Conservation (phyloP, 2,329 filamentous ascomycete genomes). For the Diaporthe helianthi region DNA sequence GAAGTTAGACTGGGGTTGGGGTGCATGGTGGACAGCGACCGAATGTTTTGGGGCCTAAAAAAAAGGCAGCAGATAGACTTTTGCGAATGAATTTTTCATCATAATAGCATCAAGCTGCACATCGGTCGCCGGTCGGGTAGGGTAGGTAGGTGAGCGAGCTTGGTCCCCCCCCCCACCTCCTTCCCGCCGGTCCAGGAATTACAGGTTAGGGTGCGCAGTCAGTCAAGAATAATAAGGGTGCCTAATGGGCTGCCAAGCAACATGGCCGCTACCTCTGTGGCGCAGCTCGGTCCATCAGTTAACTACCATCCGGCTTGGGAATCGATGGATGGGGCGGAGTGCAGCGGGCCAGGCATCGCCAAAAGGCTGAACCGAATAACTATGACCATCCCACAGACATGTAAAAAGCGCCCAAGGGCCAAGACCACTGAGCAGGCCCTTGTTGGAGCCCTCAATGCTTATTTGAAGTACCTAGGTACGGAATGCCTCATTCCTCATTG, state of each 20-base stretch:
- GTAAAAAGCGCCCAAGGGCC: background rate
- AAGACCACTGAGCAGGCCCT: background rate
- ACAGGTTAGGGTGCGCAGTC: background rate
- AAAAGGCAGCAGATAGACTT: background rate
- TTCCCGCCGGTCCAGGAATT: background rate
- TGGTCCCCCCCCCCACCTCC: background rate
- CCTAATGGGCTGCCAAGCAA: slow-evolving; percentile 2
- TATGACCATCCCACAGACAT: background rate
- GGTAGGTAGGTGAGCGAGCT: no score
- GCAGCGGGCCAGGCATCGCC: background rate
- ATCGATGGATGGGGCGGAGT: slow-evolving; percentile 4
- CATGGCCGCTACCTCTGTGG: background rate
- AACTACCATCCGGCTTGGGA: background rate
- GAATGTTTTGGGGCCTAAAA: background rate
- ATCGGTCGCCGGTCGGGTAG: background rate
- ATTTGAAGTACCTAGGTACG: background rate
- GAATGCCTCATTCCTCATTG: slow-evolving; percentile 7
- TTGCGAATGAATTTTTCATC: background rate
- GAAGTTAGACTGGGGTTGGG: no score
- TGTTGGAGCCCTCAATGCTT: background rate
- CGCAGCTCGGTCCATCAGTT: slow-evolving; percentile 1
- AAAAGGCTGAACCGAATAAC: background rate
- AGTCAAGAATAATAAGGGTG: background rate
- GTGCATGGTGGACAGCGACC: background rate
- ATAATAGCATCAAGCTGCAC: no score